phyloP scores from a whole-genome alignment of 164 flowering plant genomes.

The Berberis thunbergii region DNA sequence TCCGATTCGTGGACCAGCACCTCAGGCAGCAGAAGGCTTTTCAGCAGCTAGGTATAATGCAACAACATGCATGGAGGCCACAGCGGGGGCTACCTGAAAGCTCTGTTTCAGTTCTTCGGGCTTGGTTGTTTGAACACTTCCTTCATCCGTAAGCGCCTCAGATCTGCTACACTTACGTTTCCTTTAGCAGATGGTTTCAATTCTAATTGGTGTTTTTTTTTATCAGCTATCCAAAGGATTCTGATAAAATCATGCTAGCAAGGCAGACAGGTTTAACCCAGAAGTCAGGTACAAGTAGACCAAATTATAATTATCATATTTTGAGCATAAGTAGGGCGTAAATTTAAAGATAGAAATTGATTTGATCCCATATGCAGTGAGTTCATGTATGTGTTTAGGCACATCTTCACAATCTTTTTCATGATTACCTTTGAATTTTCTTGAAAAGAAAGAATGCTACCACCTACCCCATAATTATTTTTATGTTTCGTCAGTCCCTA shows the following conservation, averaged over 20 bases:
- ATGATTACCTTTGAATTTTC: neutral
- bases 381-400: too few species aligned
- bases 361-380: too few species aligned
- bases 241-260: conserved; percentile 89
- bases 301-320: neutral
- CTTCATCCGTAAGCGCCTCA: conserved; percentile 65
- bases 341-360: too few species aligned
- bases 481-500: neutral
- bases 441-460: neutral
- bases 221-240: conserved; percentile 73
- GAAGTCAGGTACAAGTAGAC: conserved; percentile 68
- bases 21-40: conserved; percentile 73
- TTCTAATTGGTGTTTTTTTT: conserved; percentile 11
- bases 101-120: conserved; percentile 84
- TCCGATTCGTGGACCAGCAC: conserved; percentile 71
- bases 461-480: neutral
- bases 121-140: conserved; percentile 96
- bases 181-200: neutral
- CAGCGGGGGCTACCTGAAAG: conserved; percentile 90
- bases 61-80: conserved; percentile 90
- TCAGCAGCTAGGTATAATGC: conserved; percentile 68
- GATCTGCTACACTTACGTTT: neutral
- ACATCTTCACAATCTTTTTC: neutral
- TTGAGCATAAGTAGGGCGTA: too few species aligned
- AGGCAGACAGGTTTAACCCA: conserved; percentile 86